Conservation (phyloP, 495 filamentous ascomycete species). For the Aspergillus carlsbadensis region DNA sequence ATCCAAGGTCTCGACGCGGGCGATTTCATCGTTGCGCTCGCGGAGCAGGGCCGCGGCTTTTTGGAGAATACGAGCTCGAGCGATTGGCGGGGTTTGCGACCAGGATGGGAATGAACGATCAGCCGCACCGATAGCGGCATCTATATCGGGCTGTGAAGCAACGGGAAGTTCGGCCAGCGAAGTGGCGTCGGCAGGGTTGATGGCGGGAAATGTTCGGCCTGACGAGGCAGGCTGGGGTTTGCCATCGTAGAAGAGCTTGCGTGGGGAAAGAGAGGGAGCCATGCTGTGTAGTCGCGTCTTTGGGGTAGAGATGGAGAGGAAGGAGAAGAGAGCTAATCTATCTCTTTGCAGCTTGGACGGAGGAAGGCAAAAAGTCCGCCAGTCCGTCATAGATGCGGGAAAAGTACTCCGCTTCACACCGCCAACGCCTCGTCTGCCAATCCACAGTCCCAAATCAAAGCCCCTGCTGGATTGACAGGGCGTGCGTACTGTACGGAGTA, state of each 20-base stretch:
- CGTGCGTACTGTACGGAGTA: neutral
- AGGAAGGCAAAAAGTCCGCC: neutral
- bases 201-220: conserved; percentile 60
- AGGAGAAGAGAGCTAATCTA: conserved; percentile 4
- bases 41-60: conserved; percentile 65
- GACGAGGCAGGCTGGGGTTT: conserved; percentile 56
- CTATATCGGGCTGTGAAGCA: conserved; percentile 62
- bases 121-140: conserved; percentile 63
- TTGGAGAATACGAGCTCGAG: conserved; percentile 68
- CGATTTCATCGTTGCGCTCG: conserved; percentile 67
- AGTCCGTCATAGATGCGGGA: neutral
- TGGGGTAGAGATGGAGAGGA: neutral
- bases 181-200: conserved; percentile 66
- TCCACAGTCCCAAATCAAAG: neutral
- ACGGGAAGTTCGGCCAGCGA: conserved; percentile 62
- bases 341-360: neutral
- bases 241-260: conserved; percentile 69
- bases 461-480: neutral
- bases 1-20: conserved; percentile 66
- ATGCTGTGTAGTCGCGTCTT: conserved; percentile 20
- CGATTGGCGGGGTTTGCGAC: conserved; percentile 63
- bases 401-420: neutral
- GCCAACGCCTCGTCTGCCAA: neutral
- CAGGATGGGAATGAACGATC: conserved; percentile 62
- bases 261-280: conserved; percentile 40